Percentiles rank a stretch among this genome's conserved stretches.
phyloP scores from a whole-genome alignment of 306 rosid species.

The Abrus pulchellus region DNA sequence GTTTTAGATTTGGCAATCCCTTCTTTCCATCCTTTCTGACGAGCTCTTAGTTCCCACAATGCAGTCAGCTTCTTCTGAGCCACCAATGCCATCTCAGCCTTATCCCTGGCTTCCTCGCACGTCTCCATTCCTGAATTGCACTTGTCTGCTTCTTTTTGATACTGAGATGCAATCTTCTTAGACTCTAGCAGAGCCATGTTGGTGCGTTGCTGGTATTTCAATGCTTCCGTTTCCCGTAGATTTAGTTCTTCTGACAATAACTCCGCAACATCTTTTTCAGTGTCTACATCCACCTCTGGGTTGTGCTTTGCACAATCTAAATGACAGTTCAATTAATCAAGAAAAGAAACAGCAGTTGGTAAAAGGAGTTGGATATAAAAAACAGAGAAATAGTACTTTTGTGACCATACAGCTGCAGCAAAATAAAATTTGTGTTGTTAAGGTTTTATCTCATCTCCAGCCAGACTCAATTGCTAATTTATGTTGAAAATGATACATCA shows the following conservation, averaged over 20 bases:
- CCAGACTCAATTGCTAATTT: not conserved
- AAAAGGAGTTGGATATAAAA: constrained; percentile 7
- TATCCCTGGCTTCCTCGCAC: constrained; percentile 93
- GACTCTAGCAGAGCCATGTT: constrained; percentile 88
- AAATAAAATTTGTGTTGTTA: not conserved
- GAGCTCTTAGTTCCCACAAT: constrained; percentile 90
- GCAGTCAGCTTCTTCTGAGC: constrained; percentile 75
- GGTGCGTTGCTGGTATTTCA: constrained; percentile 70
- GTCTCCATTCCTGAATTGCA: constrained; percentile 98
- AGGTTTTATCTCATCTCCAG: constrained; percentile 2
- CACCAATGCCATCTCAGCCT: constrained; percentile 68
- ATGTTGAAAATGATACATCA: not conserved
- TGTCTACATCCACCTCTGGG: constrained; percentile 77
- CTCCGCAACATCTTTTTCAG: constrained; percentile 76
- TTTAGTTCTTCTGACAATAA: constrained; percentile 83
- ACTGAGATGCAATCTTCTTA: constrained; percentile 90
- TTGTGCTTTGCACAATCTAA: constrained; percentile 88
- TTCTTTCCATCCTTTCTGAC: constrained; percentile 92
- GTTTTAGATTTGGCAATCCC: constrained; percentile 63
- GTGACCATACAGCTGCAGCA: not conserved
- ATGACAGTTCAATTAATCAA: constrained; percentile 34
- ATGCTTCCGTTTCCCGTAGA: constrained; percentile 74
- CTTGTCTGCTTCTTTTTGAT: constrained; percentile 95
- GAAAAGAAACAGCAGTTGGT: constrained; percentile 32
- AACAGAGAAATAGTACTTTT: not conserved